These are phyloP conservation scores for Trametes pubescens DNA, from an alignment of 1,284 basidiomycete genomes.

Conservation along the genomic window DNA sequence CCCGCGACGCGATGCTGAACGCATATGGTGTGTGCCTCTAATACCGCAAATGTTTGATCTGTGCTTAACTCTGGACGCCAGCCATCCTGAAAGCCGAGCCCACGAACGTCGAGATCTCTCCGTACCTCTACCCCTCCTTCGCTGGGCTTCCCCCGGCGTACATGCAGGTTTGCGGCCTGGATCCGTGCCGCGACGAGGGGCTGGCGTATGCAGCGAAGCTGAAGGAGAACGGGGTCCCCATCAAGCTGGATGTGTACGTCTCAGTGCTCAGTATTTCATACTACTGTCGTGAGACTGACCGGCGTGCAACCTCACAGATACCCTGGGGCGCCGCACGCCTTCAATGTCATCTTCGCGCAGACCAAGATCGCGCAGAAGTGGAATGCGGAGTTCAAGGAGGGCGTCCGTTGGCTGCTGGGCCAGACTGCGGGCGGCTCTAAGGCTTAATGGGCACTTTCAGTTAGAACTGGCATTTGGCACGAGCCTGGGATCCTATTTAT, in stretches of 20 bases:
- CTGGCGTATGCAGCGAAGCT: slow-evolving; percentile 32
- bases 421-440: not conserved
- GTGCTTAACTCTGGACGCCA: not conserved
- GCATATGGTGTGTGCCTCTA: slow-evolving; percentile 4
- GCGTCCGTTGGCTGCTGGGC: slow-evolving; percentile 6
- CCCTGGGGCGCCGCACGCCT: slow-evolving; percentile 12
- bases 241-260: slow-evolving; percentile 29
- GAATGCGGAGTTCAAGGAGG: slow-evolving; percentile 8
- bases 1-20: not conserved
- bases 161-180: slow-evolving; percentile 34
- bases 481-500: no score
- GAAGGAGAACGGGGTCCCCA: slow-evolving; percentile 28
- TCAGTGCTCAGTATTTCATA: not conserved
- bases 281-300: not conserved
- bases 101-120: slow-evolving; percentile 24
- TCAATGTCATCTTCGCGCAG: slow-evolving; percentile 7
- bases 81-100: slow-evolving; percentile 16
- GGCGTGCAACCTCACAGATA: not conserved
- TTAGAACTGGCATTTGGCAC: no score
- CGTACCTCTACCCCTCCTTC: slow-evolving; percentile 24
- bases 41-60: not conserved
- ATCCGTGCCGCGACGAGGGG: slow-evolving; percentile 35
- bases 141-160: slow-evolving; percentile 29
- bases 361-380: slow-evolving; percentile 7
- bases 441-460: not conserved